phyloP scores from a whole-genome alignment of 2,329 filamentous ascomycete species.

The Talaromyces amestolkiae region DNA sequence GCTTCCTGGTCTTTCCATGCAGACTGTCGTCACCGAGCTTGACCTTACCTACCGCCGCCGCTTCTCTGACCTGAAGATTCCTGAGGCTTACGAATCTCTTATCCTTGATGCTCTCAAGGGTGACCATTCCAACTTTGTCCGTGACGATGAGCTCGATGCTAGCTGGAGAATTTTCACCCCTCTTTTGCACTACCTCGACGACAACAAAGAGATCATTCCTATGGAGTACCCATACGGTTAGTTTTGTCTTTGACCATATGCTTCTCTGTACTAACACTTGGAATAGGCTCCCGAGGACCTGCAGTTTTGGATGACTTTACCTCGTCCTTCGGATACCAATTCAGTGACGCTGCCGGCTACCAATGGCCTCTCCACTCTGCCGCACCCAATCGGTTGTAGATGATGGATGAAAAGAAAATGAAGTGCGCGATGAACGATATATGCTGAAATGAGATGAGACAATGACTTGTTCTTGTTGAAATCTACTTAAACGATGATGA shows the following conservation, averaged over 20 bases:
- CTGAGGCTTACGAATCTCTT: conserved; percentile 96
- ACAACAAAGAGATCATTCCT: conserved; percentile 98
- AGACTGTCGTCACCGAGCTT: conserved; percentile 97
- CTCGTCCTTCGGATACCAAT: conserved; percentile 97
- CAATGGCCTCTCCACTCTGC: conserved; percentile 80
- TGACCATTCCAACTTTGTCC: conserved; percentile 98
- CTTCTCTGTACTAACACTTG: conserved; percentile 11
- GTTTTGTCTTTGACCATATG: conserved; percentile 32
- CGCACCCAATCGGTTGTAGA: conserved; percentile 76
- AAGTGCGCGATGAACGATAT: conserved; percentile 8
- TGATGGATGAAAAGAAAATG: conserved; percentile 9
- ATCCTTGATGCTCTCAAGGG: conserved; percentile 98
- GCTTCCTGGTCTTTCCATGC: conserved; percentile 96
- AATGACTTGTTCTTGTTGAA: background rate
- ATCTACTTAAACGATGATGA: conserved; percentile 10
- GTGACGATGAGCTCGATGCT: conserved; percentile 93
- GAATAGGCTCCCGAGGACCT: conserved; percentile 85
- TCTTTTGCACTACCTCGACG: conserved; percentile 94
- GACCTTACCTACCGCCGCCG: conserved; percentile 96
- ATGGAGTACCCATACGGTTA: conserved; percentile 99
- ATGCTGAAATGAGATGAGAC: conserved; percentile 13
- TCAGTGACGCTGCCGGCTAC: conserved; percentile 93
- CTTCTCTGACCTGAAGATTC: conserved; percentile 99
- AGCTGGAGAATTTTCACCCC: conserved; percentile 99
- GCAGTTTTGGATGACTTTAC: conserved; percentile 98